These are phyloP conservation scores for Nakaseomyces glabratus DNA, from an alignment of 1,139 yeast species.

Conservation along the genomic window DNA sequence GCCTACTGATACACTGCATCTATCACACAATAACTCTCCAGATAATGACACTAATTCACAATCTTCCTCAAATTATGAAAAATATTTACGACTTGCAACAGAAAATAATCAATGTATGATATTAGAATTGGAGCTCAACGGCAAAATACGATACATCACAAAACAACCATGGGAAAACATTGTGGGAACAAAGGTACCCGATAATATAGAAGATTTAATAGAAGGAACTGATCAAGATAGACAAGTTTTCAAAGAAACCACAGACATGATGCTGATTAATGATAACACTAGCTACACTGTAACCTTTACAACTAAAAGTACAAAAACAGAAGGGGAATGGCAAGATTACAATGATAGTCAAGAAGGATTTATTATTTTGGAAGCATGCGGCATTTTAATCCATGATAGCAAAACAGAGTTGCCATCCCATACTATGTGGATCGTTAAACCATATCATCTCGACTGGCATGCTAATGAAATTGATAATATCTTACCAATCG, in stretches of 20 bases:
- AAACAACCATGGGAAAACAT: slow-evolving; percentile 64
- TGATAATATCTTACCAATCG: slow-evolving; percentile 52
- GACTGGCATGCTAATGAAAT: slow-evolving; percentile 37
- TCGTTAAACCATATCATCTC: slow-evolving; percentile 67
- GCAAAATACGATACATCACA: slow-evolving; percentile 66
- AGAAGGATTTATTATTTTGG: slow-evolving; percentile 61
- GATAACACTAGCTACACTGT: slow-evolving; percentile 66
- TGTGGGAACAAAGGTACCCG: slow-evolving; percentile 40
- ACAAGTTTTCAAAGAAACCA: slow-evolving; percentile 61
- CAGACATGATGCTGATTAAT: slow-evolving; percentile 59
- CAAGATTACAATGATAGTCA: slow-evolving; percentile 14
- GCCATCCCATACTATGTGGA: slow-evolving; percentile 90
- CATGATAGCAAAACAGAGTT: slow-evolving; percentile 46
- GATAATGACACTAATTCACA: slow-evolving; percentile 10
- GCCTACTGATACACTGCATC: too few relatives aligned
- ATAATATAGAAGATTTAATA: slow-evolving; percentile 47
- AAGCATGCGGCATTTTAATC: slow-evolving; percentile 94
- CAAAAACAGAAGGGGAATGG: slow-evolving; percentile 12
- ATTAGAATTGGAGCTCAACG: slow-evolving; percentile 72
- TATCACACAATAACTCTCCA: too few relatives aligned
- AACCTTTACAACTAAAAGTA: slow-evolving; percentile 37
- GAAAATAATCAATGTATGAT: slow-evolving; percentile 72
- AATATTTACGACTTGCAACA: slow-evolving; percentile 39
- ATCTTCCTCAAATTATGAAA: slow-evolving; percentile 22
- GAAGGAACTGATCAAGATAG: slow-evolving; percentile 61